Conservation (phyloP, 495 filamentous ascomycete genomes). For the Tuber microsphaerosporum region DNA sequence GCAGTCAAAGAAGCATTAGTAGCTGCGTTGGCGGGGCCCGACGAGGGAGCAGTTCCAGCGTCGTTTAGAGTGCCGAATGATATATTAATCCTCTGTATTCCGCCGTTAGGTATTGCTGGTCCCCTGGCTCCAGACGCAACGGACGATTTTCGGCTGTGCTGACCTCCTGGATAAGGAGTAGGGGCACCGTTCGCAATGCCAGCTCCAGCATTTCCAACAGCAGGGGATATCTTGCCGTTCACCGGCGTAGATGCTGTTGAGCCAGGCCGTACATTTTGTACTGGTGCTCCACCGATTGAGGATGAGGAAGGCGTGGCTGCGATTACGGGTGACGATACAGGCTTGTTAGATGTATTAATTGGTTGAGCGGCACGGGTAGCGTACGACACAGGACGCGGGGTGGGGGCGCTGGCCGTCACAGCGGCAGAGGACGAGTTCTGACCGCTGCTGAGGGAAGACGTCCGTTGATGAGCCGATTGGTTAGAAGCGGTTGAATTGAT, state of each 20-base stretch:
- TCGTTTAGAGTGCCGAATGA: slow-evolving; percentile 38
- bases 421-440: slow-evolving; percentile 40
- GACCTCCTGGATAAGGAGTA: slow-evolving; percentile 29
- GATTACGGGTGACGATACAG: slow-evolving; percentile 27
- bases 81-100: slow-evolving; percentile 31
- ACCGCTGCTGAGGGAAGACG: slow-evolving; percentile 39
- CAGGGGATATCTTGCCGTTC: slow-evolving; percentile 40
- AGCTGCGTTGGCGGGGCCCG: slow-evolving; percentile 37
- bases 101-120: slow-evolving; percentile 41
- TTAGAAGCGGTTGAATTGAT: slow-evolving; percentile 36
- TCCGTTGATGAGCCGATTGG: slow-evolving; percentile 37
- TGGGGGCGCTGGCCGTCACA: slow-evolving; percentile 42
- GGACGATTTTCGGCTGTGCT: slow-evolving; percentile 39
- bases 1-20: slow-evolving; percentile 41
- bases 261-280: slow-evolving; percentile 40
- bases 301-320: slow-evolving; percentile 32
- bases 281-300: slow-evolving; percentile 34
- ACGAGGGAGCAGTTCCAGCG: slow-evolving; percentile 30
- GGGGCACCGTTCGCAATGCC: slow-evolving; percentile 32
- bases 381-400: slow-evolving; percentile 40
- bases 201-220: slow-evolving; percentile 39
- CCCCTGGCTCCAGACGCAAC: slow-evolving; percentile 39
- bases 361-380: slow-evolving; percentile 26
- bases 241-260: slow-evolving; percentile 39
- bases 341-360: slow-evolving; percentile 26